Base-by-base conservation (phyloP, 306 rosid species). In the Rosa lucieae region DNA sequence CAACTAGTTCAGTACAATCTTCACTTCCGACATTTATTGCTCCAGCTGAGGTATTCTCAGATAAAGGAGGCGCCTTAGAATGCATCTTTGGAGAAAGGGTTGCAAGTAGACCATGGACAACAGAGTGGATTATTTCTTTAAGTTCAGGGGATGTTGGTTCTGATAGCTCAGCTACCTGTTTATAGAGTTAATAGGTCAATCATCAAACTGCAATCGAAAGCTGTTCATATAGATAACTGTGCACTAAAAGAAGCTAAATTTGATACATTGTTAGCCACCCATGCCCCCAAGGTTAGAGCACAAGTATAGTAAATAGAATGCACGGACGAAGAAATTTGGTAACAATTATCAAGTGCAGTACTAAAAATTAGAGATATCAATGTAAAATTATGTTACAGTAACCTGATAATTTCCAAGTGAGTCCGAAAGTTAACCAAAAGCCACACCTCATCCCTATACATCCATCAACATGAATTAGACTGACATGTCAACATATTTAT, bases 21-120 rank as follows among this genome's bases (percentile, higher is more conserved):
- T 89, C 98, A 76, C 75, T 82, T 53, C 85, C 97, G 10, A 72
- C 80, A 86, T 83, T 84, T 67, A 78, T 69, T 46, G 83, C 39
- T 83, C 97, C 90, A 67, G 87, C 43, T 26, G 92, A 70, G 70
- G 90, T 53, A 82, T 86, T 92, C 73, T 91, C 94, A 55, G 94
- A 89, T 68, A 67, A 78, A 70, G 85, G 80, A 70, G 95, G 90
- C 49, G 87, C 92, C 83, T 88, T 90, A 23, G 99, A 92, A 77
- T 92, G 96, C 90, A 95, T 91, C 87, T 79, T 95, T 0, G 98
- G 97, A 82, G 99, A 92, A 80, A 95, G 96, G 67, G 97, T 91
- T 37, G 99, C 99, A 26, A 95, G 94, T 55, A 95, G 97, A 79
- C 99, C 99, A 68, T 95, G 96, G 73, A 95, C 88, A 76, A 92